Evolutionary conservation across 805 yeast genomes (phyloP).

Genomic region (Metschnikowia corniflorae): DNA sequence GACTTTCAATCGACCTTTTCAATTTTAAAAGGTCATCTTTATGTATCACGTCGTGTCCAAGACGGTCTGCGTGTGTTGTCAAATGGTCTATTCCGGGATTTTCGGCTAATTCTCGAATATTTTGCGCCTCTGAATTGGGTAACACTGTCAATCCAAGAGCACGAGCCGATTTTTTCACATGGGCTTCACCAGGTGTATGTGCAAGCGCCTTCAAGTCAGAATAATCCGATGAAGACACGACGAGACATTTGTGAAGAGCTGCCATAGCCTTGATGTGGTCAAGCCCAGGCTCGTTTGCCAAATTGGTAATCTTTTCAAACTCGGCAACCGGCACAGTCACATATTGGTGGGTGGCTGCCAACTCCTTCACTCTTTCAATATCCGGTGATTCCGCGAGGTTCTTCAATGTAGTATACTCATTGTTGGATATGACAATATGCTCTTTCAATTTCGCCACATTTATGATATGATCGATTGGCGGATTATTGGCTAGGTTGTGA

Average conservation of each 20-base stretch:
- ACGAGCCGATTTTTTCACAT: constrained; percentile 10
- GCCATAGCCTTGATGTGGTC: constrained; percentile 10
- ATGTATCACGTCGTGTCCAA: constrained; percentile 19
- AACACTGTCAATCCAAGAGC: constrained; percentile 6
- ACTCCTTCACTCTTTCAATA: constrained; percentile 12
- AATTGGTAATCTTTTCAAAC: constrained; percentile 3
- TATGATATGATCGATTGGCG: constrained; percentile 13
- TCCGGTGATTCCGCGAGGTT: constrained; percentile 9
- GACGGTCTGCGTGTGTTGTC: constrained; percentile 18
- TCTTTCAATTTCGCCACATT: constrained; percentile 3
- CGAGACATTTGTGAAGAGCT: constrained; percentile 4
- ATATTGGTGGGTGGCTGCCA: constrained; percentile 13
- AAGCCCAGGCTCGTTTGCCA: constrained; percentile 10
- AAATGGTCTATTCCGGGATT: constrained; percentile 27
- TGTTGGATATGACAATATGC: constrained; percentile 1
- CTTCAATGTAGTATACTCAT: constrained; percentile 6
- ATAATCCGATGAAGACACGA: constrained; percentile 8
- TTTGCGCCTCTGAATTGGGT: constrained; percentile 3
- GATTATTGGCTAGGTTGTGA: constrained; percentile 6
- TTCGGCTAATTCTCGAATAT: constrained; percentile 12
- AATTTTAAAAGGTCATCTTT: constrained; percentile 15
- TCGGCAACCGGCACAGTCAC: constrained; percentile 13
- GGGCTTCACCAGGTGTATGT: constrained; percentile 8
- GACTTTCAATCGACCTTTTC: constrained; percentile 19
- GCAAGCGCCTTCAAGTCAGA: constrained; percentile 10